Conservation (phyloP, 257 asterid genomes). For the Penstemon eatonii region DNA sequence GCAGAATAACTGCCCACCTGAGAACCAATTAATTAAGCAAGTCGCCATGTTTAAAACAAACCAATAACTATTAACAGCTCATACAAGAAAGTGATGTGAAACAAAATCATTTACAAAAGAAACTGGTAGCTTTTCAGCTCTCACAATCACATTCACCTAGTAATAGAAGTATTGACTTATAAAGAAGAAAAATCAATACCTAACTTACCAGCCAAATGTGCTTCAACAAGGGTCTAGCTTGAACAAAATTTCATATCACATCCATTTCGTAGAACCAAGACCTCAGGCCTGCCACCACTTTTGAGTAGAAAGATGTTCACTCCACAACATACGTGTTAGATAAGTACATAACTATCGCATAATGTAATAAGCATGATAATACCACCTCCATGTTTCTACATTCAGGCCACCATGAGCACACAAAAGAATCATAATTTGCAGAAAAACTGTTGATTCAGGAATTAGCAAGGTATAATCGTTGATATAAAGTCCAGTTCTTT, state of each 20-base stretch:
- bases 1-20: neutral
- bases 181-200: neutral
- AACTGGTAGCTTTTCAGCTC: neutral
- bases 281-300: neutral
- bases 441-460: neutral
- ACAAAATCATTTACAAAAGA: neutral
- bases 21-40: neutral
- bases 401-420: neutral
- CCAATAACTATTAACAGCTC: too few species aligned
- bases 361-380: neutral
- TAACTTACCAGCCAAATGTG: constrained; percentile 10
- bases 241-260: neutral
- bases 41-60: neutral
- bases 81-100: too few species aligned
- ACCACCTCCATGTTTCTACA: neutral
- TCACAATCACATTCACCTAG: constrained; percentile 1
- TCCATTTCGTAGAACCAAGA: neutral
- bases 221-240: constrained; percentile 9
- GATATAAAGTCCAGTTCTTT: neutral
- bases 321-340: neutral
- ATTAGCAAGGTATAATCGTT: too few species aligned
- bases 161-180: neutral
- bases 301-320: neutral
- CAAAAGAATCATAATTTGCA: neutral
- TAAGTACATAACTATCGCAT: neutral